These are phyloP conservation scores for Phaeomoniella chlamydospora DNA, from an alignment of 2,329 filamentous ascomycete genomes.

Conservation along the genomic window DNA sequence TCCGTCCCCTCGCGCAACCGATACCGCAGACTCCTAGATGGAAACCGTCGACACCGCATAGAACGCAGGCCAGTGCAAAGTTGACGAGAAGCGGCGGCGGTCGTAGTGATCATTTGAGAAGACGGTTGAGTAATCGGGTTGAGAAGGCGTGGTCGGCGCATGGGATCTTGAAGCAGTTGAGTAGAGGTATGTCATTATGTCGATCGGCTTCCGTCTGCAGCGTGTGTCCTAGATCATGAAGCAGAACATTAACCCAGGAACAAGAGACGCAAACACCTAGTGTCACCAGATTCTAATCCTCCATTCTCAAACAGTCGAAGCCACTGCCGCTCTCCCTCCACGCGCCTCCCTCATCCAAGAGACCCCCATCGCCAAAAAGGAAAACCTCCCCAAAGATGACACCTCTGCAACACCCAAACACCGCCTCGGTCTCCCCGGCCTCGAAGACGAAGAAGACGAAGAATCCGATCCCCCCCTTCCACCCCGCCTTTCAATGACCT, in stretches of 20 bases:
- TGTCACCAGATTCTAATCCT: too few species aligned
- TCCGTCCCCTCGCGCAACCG: too few species aligned
- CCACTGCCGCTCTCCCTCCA: not conserved
- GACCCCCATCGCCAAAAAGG: not conserved
- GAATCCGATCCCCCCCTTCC: constrained; percentile 13
- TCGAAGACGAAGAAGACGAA: constrained; percentile 19
- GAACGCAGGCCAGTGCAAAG: not conserved
- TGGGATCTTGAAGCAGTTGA: not conserved
- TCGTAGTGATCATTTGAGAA: too few species aligned
- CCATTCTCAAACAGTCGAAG: not conserved
- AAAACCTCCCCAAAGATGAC: not conserved
- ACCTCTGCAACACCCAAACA: not conserved
- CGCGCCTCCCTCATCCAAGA: not conserved
- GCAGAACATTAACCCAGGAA: not conserved
- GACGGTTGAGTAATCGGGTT: not conserved
- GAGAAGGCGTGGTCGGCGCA: not conserved
- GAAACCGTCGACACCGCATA: not conserved
- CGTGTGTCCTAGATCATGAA: too few species aligned
- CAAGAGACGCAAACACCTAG: not conserved
- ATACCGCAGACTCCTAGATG: not conserved
- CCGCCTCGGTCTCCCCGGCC: constrained; percentile 10
- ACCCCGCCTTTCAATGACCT: constrained; percentile 26
- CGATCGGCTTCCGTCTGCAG: too few species aligned
- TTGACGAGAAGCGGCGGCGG: not conserved
- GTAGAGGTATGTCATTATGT: too few species aligned